Evolutionary conservation across 116 monocot genomes (phyloP), one percentile per base, ranked within the genome.

Genomic region (Thalassia testudinum): DNA sequence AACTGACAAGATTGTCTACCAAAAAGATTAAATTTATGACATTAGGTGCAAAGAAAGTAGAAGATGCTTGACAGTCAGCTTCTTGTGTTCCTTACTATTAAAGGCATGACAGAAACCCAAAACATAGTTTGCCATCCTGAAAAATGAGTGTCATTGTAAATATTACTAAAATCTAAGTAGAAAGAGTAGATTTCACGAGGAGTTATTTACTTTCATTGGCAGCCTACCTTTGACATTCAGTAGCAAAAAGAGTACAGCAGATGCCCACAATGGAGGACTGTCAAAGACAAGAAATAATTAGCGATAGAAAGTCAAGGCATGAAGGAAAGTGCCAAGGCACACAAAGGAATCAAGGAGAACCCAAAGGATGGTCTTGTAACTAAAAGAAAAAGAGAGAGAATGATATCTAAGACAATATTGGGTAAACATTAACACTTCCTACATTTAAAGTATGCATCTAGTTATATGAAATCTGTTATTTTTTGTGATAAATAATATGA

Each of bases 201-300:
- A 12, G 19, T 4, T n/a, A 13, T 15, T 45, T 17, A 23, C 7
- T 51, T 10, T 19, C 26, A 18, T 12, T 43, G 18, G 47, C 21
- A 56, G 8, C 81, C 69, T 53, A 84, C 88, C 84, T 18, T 75
- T 42, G 13, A 95, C 79, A 77, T 88, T 81, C 37, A 88, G 52
- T 54, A 95, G 79, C 64, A 85, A 64, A 52, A 75, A 65, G 26
- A 95, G 8, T 38, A 85, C 67, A 59, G 87, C 81, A 15, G 85
- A 81, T 42, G 61, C 59, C 95, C 85, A 88, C 45, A 88, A 57
- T 15, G 49, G 6, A 60, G 81, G 88, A 62, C 95, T 92, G 80
- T n/a, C 24, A 16, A 8, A 54, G 21, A 24, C 17, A 34, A 34
- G 6, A 34, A 3, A 34, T 5, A 34, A 34, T 34, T 34, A 34